Conservation (phyloP, 169 alveolate species). For the Toxoplasma gondii region DNA sequence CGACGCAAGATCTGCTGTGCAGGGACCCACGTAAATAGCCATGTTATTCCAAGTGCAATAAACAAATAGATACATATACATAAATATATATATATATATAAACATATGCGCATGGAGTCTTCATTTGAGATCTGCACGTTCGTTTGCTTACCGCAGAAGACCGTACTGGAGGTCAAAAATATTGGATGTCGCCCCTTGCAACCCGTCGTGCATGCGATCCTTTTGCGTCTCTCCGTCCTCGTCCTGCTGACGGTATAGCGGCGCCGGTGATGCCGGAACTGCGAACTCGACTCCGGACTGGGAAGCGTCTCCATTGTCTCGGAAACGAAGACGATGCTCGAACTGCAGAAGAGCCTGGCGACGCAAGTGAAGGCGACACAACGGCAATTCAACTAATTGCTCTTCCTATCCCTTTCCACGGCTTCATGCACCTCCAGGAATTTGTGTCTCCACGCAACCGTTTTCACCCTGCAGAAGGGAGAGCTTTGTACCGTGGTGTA, state of each 20-base stretch:
- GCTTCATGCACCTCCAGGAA: too few relatives aligned
- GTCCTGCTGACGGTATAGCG: slow-evolving; percentile 9
- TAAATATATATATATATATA: not conserved
- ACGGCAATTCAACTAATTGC: not conserved
- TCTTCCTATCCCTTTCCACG: not conserved
- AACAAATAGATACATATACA: not conserved
- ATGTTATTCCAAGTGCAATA: too few relatives aligned
- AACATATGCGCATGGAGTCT: not conserved
- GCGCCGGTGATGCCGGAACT: not conserved
- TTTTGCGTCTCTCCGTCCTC: not conserved
- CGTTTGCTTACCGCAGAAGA: not conserved
- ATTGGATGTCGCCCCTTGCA: too few relatives aligned
- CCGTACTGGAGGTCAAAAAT: slow-evolving; percentile 8
- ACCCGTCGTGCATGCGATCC: not conserved
- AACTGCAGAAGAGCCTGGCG: not conserved
- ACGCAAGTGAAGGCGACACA: not conserved
- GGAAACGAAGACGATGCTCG: not conserved
- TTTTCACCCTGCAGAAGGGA: too few relatives aligned
- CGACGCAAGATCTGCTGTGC: too few relatives aligned
- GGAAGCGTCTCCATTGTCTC: not conserved
- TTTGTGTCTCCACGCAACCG: too few relatives aligned
- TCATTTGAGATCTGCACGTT: not conserved
- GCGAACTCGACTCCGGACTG: not conserved
- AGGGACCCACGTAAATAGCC: too few relatives aligned
- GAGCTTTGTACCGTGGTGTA: too few relatives aligned